Conservation (phyloP, 768 basidiomycete species). For the Kwoniella heveanensis region DNA sequence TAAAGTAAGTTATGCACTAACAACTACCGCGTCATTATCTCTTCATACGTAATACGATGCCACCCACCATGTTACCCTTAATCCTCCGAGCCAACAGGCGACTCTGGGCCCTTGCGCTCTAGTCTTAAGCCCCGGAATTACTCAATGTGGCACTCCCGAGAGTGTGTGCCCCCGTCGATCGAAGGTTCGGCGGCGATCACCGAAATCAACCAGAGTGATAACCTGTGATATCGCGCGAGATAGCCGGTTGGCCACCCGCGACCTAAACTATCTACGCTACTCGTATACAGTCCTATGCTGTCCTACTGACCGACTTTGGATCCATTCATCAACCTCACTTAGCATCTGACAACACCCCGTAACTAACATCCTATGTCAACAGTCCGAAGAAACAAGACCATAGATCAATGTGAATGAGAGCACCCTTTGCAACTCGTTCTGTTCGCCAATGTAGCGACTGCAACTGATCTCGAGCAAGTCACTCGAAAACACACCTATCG, state of each 20-base stretch:
- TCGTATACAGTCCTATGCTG: no score
- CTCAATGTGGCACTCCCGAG: slow-evolving; percentile 1
- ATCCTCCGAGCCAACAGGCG: background rate
- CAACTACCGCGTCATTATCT: slow-evolving; percentile 1
- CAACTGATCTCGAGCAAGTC: no score
- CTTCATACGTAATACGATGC: background rate
- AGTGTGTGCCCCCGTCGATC: no score
- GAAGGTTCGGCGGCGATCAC: background rate
- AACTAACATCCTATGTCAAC: background rate
- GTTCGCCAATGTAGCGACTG: background rate
- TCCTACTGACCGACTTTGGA: background rate
- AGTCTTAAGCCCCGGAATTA: background rate
- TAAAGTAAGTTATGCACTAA: background rate
- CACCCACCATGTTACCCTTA: background rate
- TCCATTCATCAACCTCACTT: background rate
- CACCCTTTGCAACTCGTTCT: background rate
- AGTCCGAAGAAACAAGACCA: no score
- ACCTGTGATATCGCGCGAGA: no score
- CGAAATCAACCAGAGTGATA: background rate
- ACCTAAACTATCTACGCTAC: no score
- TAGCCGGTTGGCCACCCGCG: background rate
- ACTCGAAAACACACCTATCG: background rate
- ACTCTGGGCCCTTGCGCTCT: no score
- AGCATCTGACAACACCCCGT: background rate
- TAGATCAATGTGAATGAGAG: no score